Evolutionary conservation across 345 rosid species (phyloP).

Genomic region (Toxicodendron radicans): DNA sequence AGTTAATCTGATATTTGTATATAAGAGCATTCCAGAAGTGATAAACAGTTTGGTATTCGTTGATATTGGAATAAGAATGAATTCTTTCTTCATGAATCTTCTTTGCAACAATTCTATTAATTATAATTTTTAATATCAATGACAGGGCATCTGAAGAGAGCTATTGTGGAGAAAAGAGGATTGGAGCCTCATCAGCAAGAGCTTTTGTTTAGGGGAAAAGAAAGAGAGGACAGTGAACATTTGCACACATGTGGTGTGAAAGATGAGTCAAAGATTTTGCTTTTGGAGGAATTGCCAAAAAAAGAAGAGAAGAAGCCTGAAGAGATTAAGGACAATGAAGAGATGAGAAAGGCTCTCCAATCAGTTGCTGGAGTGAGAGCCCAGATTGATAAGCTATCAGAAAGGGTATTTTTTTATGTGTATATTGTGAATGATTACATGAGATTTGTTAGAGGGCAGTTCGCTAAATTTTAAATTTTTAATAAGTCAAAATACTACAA

Average conservation of each 20-base stretch:
- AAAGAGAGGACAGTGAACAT: slow-evolving; percentile 60
- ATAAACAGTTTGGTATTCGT: too few species aligned
- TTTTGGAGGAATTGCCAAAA: slow-evolving; percentile 41
- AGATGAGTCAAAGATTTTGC: slow-evolving; percentile 64
- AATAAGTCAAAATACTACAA: too few species aligned
- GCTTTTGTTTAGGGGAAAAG: slow-evolving; percentile 78
- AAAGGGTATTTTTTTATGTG: slow-evolving; percentile 47
- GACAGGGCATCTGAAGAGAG: slow-evolving; percentile 66
- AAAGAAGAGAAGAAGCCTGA: slow-evolving; percentile 38
- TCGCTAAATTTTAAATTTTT: too few species aligned
- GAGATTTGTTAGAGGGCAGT: too few species aligned
- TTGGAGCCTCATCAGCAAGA: slow-evolving; percentile 45
- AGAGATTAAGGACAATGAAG: slow-evolving; percentile 34
- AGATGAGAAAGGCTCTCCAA: slow-evolving; percentile 48
- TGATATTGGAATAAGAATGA: too few species aligned
- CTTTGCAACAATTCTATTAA: too few species aligned
- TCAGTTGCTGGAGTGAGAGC: slow-evolving; percentile 49
- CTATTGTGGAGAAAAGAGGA: slow-evolving; percentile 49
- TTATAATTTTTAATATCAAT: slow-evolving; percentile 4
- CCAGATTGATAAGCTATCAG: slow-evolving; percentile 77
- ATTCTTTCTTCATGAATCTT: too few species aligned
- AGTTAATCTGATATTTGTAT: too few species aligned
- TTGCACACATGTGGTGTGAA: slow-evolving; percentile 63
- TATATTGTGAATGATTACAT: not conserved
- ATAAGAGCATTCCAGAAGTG: too few species aligned